A percentile compares a stretch with the other conserved stretches of the same genome.
Conservation (phyloP, 805 yeast species). For the Starmerella riodocensis region DNA sequence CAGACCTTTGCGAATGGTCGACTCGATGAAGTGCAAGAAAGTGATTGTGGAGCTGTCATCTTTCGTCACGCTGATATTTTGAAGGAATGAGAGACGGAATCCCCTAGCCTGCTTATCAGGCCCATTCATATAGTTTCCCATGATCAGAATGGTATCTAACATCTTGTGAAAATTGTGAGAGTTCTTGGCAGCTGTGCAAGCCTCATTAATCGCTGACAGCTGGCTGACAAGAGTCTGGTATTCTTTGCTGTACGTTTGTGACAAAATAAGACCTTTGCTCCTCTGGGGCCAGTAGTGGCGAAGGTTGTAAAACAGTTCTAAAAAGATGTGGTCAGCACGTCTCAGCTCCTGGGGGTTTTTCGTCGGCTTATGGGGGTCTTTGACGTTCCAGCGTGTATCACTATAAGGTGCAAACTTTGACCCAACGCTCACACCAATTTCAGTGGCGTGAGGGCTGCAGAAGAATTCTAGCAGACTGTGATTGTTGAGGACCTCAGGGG, state of each 20-base stretch:
- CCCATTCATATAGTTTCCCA: conserved; percentile 96
- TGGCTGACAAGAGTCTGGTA: conserved; percentile 57
- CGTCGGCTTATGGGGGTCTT: conserved; percentile 35
- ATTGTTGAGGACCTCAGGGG: conserved; percentile 53
- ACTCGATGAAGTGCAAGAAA: conserved; percentile 84
- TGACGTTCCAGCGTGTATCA: conserved; percentile 43
- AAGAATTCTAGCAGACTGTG: conserved; percentile 74
- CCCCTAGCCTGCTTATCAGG: conserved; percentile 85
- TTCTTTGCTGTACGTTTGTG: conserved; percentile 63
- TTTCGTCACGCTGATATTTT: conserved; percentile 77
- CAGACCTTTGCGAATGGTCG: conserved; percentile 66
- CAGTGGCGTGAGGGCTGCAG: conserved; percentile 58
- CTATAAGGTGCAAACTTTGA: conserved; percentile 71
- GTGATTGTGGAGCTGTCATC: conserved; percentile 80
- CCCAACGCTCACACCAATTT: conserved; percentile 56
- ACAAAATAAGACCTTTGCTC: conserved; percentile 64
- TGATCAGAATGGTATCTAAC: conserved; percentile 71
- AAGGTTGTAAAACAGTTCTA: conserved; percentile 71
- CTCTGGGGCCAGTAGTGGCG: conserved; percentile 87
- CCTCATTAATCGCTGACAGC: conserved; percentile 57
- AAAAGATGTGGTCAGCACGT: conserved; percentile 71
- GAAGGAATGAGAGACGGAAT: conserved; percentile 78
- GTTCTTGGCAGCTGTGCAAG: conserved; percentile 49
- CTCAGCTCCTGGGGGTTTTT: conserved; percentile 68
- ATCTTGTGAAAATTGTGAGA: conserved; percentile 60